Base-by-base conservation (phyloP, 108 stramenopile species). In the Fragilaria radians region DNA sequence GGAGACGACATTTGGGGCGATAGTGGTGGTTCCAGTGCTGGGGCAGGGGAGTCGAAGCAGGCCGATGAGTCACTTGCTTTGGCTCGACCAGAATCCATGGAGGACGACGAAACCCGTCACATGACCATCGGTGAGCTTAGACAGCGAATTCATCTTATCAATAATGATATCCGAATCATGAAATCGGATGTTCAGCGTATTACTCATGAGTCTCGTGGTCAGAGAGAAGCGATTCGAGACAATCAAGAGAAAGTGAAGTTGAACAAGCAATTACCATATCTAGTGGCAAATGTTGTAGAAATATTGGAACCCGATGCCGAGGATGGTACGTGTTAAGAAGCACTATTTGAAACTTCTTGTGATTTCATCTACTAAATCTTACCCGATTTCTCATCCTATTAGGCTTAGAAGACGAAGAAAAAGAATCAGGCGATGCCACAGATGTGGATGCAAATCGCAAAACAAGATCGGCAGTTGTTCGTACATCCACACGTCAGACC, bases 201-300 rank as follows among this genome's bases (percentile, higher is more conserved):
- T 59, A 81, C 85, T 29, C 96, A 98, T 67, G 97, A 99, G 59
- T 80, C 80, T 56, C 71, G 85, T 24, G 82, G 68, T 33, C 94
- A 96, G 71, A 78, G 81, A 7, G 95, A 96, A 48, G 83, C 91
- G n/a, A 97, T 97, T 66, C 91, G 92, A 28, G 99, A 99, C 54
- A 98, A 98, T 76, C 85, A 88, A 62, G 99, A 99, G 63, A 98
- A 98, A 73, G 91, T 99, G 69, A 98, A 98, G 68, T 63, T 99
- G 49, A 99, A 99, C 88, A 98, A 97, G 77, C 96, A 98, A 77
- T 67, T 99, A 55, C 99, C 99, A 1, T 99, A 95, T 67, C 82
- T 99, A 5, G 99, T 99, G 7, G 98, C 94, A 11, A 98, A 98
- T 78, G 95, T 99, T 4, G 93, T 98, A 24, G 98, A 96, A 76